Evolutionary conservation across 169 alveolate species (phyloP), one percentile per base, ranked within the genome.

Genomic region (Toxoplasma gondii): DNA sequence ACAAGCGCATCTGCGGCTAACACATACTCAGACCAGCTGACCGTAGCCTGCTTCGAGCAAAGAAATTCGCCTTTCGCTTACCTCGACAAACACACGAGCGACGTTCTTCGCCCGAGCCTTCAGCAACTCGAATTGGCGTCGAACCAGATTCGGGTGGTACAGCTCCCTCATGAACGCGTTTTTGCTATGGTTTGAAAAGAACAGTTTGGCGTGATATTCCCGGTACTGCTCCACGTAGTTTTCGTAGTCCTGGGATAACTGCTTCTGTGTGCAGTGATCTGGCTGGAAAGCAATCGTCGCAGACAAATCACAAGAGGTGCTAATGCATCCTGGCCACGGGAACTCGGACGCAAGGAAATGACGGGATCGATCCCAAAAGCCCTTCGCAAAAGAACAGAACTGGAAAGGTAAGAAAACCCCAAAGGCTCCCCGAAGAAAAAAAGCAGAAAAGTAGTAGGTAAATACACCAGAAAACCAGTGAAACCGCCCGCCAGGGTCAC

Each of bases 61-160:
- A 1, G 74, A 12, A 19, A 64, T 31, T 4, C 29, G n/a, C 4
- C 22, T 64, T 27, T 64, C 9, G n/a, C 31, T 10, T 82, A 82
- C 90, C 90, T 82, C 54, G 31, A 82, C 17, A 44, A 82, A 82
- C 34, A 43, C 69, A 2, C 41, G 58, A 17, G 90, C 90, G 31
- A 41, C 34, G 67, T 41, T 82, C 64, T 82, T 82, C 31, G 90
- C 90, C n/a, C 90, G 90, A 17, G 34, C 58, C 38, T 82, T 82
- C 54, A 22, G 90, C 69, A 82, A 49, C 38, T 39, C 90, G 67
- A 31, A 36, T 31, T 82, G 90, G 12, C 90, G n/a, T 36, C 90
- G 90, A 41, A 82, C 67, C 0, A 43, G 67, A 31, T 82, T 82
- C 90, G 90, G 90, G 41, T 82, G 90, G 90, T 82, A 82, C 90